Percentiles rank a stretch among this genome's conserved stretches.
These are phyloP conservation scores for Eragrostis nindensis DNA, from an alignment of 176 grass and related monocot genomes.

Conservation along the genomic window DNA sequence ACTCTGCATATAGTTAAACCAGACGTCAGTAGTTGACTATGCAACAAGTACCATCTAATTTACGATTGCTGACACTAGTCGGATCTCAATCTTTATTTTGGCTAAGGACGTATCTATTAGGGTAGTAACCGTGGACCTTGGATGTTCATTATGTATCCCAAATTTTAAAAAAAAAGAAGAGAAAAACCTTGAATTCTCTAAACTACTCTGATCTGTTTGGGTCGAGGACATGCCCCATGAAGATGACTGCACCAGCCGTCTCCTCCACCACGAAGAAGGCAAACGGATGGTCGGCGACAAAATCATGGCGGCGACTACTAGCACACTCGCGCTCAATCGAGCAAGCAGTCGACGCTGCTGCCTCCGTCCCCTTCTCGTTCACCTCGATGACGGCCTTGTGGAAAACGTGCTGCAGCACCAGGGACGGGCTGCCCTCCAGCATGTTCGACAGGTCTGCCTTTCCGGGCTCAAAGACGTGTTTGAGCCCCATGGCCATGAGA, in stretches of 20 bases:
- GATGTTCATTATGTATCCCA: too few relatives aligned
- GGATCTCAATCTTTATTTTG: too few relatives aligned
- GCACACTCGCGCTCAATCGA: too few relatives aligned
- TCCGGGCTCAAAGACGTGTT: background rate
- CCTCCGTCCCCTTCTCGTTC: too few relatives aligned
- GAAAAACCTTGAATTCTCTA: too few relatives aligned
- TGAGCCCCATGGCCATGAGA: constrained; percentile 9
- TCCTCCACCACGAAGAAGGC: background rate
- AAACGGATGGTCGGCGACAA: background rate
- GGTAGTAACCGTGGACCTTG: too few relatives aligned
- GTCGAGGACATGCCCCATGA: background rate
- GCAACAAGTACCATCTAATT: too few relatives aligned
- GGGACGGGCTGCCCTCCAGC: background rate
- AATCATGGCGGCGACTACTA: fast-evolving
- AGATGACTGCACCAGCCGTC: background rate
- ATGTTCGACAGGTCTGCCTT: constrained; percentile 1
- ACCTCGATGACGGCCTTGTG: constrained; percentile 11
- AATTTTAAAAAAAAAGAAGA: too few relatives aligned
- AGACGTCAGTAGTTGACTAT: too few relatives aligned
- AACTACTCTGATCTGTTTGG: background rate
- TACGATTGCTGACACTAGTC: too few relatives aligned
- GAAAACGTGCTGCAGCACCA: background rate
- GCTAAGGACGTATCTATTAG: too few relatives aligned
- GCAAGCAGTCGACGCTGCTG: background rate
- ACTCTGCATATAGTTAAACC: too few relatives aligned